Conservation (phyloP, 192 early-diverging fungal species). For the Coemansia sp. region DNA sequence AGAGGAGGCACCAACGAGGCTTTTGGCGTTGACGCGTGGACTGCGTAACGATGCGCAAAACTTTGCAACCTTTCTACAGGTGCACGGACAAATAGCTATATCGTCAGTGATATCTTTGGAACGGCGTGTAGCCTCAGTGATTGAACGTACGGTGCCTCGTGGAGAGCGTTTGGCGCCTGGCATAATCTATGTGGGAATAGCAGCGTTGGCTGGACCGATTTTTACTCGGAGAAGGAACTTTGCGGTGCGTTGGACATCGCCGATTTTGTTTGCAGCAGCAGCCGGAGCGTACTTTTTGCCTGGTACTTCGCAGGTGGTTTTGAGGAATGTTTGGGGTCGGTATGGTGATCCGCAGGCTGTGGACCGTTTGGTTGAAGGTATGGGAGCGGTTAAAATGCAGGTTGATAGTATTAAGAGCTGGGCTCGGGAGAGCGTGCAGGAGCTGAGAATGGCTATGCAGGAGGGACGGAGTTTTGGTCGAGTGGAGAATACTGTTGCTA, state of each 20-base stretch:
- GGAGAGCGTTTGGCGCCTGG: slow-evolving; percentile 37
- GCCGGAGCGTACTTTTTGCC: slow-evolving; percentile 38
- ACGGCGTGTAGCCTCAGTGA: slow-evolving; percentile 1
- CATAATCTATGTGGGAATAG: slow-evolving; percentile 45
- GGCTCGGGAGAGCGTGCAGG: slow-evolving; percentile 16
- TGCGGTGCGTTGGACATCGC: slow-evolving; percentile 36
- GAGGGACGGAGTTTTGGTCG: slow-evolving; percentile 21
- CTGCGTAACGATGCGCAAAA: slow-evolving; percentile 1
- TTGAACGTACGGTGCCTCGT: slow-evolving; percentile 29
- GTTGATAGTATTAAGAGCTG: neutral
- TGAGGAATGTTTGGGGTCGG: slow-evolving; percentile 44
- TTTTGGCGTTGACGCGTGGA: slow-evolving; percentile 1
- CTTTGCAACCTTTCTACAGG: neutral
- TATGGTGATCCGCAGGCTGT: slow-evolving; percentile 40
- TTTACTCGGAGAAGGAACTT: slow-evolving; percentile 39
- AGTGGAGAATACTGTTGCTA: too few relatives aligned
- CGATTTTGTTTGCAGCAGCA: slow-evolving; percentile 31
- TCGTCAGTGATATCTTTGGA: slow-evolving; percentile 25
- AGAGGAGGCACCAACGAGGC: slow-evolving; percentile 8
- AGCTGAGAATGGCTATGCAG: slow-evolving; percentile 34
- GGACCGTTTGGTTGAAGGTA: slow-evolving; percentile 7
- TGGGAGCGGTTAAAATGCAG: slow-evolving; percentile 1
- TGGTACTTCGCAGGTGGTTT: slow-evolving; percentile 34
- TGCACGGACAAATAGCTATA: slow-evolving; percentile 17
- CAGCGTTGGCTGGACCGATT: slow-evolving; percentile 44